phyloP scores from a whole-genome alignment of 441 rosid genomes.

The Erysimum pusillum region DNA sequence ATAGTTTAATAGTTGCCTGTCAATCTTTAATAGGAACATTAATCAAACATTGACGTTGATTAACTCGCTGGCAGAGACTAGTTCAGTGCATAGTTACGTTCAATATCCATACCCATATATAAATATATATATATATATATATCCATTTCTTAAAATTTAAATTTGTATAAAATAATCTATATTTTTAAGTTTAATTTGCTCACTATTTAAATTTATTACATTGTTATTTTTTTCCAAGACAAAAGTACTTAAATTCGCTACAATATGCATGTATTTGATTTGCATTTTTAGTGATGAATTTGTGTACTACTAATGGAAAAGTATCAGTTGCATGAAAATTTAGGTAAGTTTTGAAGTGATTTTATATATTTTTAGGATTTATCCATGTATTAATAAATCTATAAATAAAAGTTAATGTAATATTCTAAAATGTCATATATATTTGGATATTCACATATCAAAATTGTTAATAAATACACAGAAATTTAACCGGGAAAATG shows the following conservation, averaged over 20 bases:
- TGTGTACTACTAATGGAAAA: conserved; percentile 9
- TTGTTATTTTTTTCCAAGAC: not conserved
- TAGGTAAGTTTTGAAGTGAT: not conserved
- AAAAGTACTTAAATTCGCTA: not conserved
- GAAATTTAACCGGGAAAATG: conserved; percentile 12
- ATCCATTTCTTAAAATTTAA: not conserved
- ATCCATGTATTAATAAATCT: not conserved
- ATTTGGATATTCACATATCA: not conserved
- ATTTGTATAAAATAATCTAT: not conserved
- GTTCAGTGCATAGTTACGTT: conserved; percentile 15
- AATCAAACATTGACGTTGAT: conserved; percentile 14
- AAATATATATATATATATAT: too few species aligned
- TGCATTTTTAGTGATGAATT: conserved; percentile 8
- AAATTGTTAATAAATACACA: not conserved
- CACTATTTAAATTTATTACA: not conserved
- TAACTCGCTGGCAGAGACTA: conserved; percentile 29
- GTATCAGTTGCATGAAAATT: not conserved
- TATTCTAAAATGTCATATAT: not conserved
- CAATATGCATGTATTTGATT: not conserved
- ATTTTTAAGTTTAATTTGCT: not conserved
- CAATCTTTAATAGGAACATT: not conserved
- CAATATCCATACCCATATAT: not conserved
- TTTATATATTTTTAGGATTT: not conserved
- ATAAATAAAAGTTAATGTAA: not conserved
- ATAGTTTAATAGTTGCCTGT: conserved; percentile 6